These are phyloP conservation scores for Pythium pyrilobum DNA, from an alignment of 352 stramenopile genomes.

Conservation along the genomic window DNA sequence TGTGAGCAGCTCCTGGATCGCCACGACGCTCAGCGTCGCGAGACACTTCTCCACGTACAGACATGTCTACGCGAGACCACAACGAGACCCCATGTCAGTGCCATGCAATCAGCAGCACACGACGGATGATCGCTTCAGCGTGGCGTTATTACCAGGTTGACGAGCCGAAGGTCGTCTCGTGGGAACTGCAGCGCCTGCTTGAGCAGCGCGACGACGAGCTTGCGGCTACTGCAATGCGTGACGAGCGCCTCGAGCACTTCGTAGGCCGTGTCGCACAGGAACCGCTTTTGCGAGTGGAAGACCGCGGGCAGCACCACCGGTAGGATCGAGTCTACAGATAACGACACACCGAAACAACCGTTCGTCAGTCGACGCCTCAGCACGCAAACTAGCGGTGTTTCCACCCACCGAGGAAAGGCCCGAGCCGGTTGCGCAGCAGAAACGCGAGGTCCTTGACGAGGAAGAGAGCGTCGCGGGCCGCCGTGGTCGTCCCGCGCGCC, in stretches of 20 bases:
- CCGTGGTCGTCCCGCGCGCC: conserved; percentile 4
- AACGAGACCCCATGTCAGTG: not conserved
- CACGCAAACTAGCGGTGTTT: not conserved
- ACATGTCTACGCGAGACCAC: conserved; percentile 24
- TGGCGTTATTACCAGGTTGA: conserved; percentile 50
- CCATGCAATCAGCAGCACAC: not conserved
- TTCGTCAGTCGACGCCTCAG: not conserved
- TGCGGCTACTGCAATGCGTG: conserved; percentile 41
- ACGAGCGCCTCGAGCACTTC: conserved; percentile 55
- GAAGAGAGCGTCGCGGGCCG: conserved; percentile 32
- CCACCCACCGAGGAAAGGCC: conserved; percentile 39
- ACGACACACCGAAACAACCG: not conserved
- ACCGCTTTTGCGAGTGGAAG: conserved; percentile 50
- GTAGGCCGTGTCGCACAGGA: conserved; percentile 51
- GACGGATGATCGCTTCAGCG: too few relatives aligned
- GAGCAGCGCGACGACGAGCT: conserved; percentile 31
- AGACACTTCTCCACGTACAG: conserved; percentile 64
- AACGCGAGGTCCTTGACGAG: conserved; percentile 59
- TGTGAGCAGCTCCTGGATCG: conserved; percentile 24
- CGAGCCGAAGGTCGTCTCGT: conserved; percentile 34
- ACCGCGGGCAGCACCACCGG: conserved; percentile 34
- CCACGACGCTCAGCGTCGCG: conserved; percentile 24
- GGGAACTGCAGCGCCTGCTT: conserved; percentile 11
- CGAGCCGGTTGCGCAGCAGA: conserved; percentile 38
- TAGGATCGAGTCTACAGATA: conserved; percentile 40